Conservation (phyloP, 1,139 yeast genomes). For the Candida neerlandica region DNA sequence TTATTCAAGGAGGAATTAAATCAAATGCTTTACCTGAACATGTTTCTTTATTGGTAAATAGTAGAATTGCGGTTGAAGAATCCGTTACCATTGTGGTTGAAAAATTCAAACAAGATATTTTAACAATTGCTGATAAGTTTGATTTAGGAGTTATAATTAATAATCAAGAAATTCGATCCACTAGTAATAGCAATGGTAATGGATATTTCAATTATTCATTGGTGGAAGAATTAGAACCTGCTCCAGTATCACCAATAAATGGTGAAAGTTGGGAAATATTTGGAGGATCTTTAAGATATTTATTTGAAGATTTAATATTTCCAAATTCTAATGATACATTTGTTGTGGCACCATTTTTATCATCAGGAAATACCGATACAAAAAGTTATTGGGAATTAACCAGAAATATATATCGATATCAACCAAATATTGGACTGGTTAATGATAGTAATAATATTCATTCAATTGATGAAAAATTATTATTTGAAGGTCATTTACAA, state of each 20-base stretch:
- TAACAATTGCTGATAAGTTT: slow-evolving; percentile 43
- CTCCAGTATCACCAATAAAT: slow-evolving; percentile 57
- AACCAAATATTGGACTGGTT: slow-evolving; percentile 29
- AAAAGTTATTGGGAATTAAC: slow-evolving; percentile 44
- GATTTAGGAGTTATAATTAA: slow-evolving; percentile 49
- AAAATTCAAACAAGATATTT: slow-evolving; percentile 39
- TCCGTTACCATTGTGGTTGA: slow-evolving; percentile 41
- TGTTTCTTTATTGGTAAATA: slow-evolving; percentile 57
- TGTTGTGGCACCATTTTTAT: slow-evolving; percentile 36
- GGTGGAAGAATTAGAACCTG: slow-evolving; percentile 49
- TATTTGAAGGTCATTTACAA: slow-evolving; percentile 28
- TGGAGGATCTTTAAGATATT: slow-evolving; percentile 58
- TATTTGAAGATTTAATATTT: slow-evolving; percentile 50
- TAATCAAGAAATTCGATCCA: slow-evolving; percentile 29
- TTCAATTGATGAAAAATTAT: slow-evolving; percentile 36
- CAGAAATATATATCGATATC: slow-evolving; percentile 38
- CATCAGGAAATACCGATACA: slow-evolving; percentile 48
- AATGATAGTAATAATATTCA: slow-evolving; percentile 27
- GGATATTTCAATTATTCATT: slow-evolving; percentile 52
- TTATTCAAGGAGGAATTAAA: slow-evolving; percentile 69
- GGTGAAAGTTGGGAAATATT: slow-evolving; percentile 55
- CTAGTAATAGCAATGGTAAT: slow-evolving; percentile 28
- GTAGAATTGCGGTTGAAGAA: slow-evolving; percentile 53
- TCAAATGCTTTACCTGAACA: slow-evolving; percentile 76
- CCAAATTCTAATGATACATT: slow-evolving; percentile 29